phyloP scores from a whole-genome alignment of 371 early-diverging fungal genomes.

The Zychaea mexicana region DNA sequence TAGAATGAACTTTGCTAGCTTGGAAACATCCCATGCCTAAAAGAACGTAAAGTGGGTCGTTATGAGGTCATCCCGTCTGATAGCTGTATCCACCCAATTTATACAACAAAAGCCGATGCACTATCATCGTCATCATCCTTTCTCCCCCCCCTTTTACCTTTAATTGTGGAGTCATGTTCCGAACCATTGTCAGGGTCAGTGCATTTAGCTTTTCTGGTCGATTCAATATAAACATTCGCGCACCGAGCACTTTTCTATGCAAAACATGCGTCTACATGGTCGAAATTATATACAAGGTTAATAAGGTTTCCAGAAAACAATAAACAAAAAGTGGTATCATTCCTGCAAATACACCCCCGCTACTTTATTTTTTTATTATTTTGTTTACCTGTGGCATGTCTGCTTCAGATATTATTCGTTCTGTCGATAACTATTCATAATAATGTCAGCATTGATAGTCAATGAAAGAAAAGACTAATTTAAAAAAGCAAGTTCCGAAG shows the following conservation, averaged over 20 bases:
- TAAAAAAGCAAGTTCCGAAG: too few species aligned
- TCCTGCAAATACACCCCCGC: too few species aligned
- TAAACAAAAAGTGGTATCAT: neutral
- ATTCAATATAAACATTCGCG: slow-evolving; percentile 81
- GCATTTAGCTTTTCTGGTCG: slow-evolving; percentile 90
- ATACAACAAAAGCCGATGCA: too few species aligned
- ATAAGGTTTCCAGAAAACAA: too few species aligned
- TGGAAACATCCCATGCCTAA: slow-evolving; percentile 87
- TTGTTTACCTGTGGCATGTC: slow-evolving; percentile 17
- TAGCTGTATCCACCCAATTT: too few species aligned
- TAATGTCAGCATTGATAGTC: too few species aligned
- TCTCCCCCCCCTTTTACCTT: slow-evolving; percentile 40
- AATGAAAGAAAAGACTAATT: too few species aligned
- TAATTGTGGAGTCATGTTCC: slow-evolving; percentile 83
- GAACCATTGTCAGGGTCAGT: slow-evolving; percentile 87
- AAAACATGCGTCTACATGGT: slow-evolving; percentile 67
- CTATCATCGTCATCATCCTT: neutral
- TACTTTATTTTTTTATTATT: too few species aligned
- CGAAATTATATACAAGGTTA: too few species aligned
- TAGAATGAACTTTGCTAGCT: slow-evolving; percentile 86
- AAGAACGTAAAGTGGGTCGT: too few species aligned
- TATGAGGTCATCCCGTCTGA: too few species aligned
- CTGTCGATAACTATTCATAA: slow-evolving; percentile 1
- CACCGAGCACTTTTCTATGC: slow-evolving; percentile 54
- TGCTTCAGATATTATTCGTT: neutral